Percentiles rank a stretch among this genome's conserved stretches.
Evolutionary conservation across 495 filamentous ascomycete genomes (phyloP).

Genomic region (Neurospora africana): DNA sequence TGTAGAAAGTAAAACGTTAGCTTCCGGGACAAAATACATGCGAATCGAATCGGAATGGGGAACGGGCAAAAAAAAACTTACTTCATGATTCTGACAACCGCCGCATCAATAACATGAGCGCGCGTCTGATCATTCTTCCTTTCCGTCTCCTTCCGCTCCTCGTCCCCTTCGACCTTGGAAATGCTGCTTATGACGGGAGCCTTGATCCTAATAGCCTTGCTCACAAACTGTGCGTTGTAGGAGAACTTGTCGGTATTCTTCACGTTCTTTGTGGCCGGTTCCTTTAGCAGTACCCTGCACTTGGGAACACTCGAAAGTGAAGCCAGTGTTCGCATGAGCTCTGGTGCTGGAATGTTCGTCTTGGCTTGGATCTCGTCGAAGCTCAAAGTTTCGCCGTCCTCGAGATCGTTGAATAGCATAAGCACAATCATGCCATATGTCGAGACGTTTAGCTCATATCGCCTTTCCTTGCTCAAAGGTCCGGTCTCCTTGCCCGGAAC

Average conservation of each 20-base stretch:
- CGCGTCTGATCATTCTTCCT: slow-evolving; percentile 76
- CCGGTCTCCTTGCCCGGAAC: slow-evolving; percentile 51
- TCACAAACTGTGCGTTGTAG: slow-evolving; percentile 76
- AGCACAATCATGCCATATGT: slow-evolving; percentile 91
- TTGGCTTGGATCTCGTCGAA: slow-evolving; percentile 76
- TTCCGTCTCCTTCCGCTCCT: slow-evolving; percentile 79
- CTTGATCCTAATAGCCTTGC: slow-evolving; percentile 77
- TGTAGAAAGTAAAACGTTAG: slow-evolving; percentile 27
- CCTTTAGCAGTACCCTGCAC: slow-evolving; percentile 70
- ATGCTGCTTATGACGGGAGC: slow-evolving; percentile 55
- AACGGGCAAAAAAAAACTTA: slow-evolving; percentile 33
- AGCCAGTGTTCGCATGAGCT: slow-evolving; percentile 74
- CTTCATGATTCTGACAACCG: slow-evolving; percentile 95
- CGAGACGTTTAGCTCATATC: slow-evolving; percentile 83
- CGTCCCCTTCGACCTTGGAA: slow-evolving; percentile 76
- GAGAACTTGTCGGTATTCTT: slow-evolving; percentile 70
- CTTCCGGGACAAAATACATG: not conserved
- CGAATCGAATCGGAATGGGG: not conserved
- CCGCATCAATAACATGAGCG: slow-evolving; percentile 71
- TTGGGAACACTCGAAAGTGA: slow-evolving; percentile 80
- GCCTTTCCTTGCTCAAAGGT: slow-evolving; percentile 53
- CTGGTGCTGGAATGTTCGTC: slow-evolving; percentile 70
- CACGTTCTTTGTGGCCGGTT: slow-evolving; percentile 72
- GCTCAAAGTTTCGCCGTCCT: slow-evolving; percentile 51
- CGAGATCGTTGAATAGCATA: slow-evolving; percentile 76